These are phyloP conservation scores for Austropuccinia psidii DNA, from an alignment of 1,284 basidiomycete genomes.

Conservation along the genomic window DNA sequence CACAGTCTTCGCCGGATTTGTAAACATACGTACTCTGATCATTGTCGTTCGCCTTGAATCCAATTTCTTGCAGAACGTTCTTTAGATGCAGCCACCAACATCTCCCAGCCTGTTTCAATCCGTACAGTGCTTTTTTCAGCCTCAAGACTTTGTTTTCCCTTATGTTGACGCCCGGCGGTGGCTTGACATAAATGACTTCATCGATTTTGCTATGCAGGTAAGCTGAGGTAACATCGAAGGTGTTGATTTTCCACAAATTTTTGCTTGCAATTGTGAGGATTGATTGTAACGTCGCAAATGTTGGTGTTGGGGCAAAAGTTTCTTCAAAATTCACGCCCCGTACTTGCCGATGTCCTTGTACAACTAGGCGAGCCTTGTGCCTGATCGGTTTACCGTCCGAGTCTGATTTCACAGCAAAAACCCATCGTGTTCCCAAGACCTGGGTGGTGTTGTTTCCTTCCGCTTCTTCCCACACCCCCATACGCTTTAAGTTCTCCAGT, in stretches of 20 bases:
- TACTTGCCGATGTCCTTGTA: background rate
- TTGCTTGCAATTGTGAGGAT: background rate
- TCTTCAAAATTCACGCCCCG: background rate
- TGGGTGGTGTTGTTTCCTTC: no score
- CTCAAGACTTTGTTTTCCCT: background rate
- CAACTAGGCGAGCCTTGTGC: background rate
- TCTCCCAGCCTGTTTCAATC: background rate
- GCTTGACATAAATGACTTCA: background rate
- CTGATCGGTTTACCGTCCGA: background rate
- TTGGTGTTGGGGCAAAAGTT: slow-evolving; percentile 2
- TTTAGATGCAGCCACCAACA: background rate
- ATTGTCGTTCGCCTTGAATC: background rate
- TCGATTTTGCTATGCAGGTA: slow-evolving; percentile 1
- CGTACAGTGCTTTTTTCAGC: slow-evolving; percentile 1
- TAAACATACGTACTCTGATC: background rate
- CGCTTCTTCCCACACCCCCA: background rate
- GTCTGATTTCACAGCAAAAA: background rate
- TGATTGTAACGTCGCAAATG: background rate
- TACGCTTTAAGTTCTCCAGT: background rate
- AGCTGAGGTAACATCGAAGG: background rate
- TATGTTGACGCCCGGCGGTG: background rate
- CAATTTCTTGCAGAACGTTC: background rate
- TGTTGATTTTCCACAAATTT: background rate
- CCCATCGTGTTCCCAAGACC: background rate
- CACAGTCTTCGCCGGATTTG: background rate